Evolutionary conservation across 2,329 filamentous ascomycete genomes (phyloP).

Genomic region (Diaporthe sp.): DNA sequence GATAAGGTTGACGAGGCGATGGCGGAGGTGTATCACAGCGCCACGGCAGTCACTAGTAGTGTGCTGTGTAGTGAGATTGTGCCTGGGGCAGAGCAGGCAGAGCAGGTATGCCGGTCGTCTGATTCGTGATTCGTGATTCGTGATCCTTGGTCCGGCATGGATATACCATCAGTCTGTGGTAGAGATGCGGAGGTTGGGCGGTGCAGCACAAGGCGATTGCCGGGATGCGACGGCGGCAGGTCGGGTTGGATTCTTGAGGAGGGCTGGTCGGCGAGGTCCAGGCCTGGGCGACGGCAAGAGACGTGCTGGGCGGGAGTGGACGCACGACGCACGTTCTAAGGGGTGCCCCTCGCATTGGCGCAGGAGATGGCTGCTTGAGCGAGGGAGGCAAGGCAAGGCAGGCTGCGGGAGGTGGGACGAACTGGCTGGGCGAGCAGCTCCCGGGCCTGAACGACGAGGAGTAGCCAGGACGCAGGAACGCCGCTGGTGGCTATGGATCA

Average conservation of each 20-base stretch:
- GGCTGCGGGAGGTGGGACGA: conserved; percentile 14
- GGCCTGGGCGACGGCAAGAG: background rate
- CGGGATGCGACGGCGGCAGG: conserved; percentile 23
- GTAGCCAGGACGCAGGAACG: background rate
- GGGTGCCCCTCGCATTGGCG: conserved; percentile 26
- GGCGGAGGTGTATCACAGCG: background rate
- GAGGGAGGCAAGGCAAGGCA: no score
- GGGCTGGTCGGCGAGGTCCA: conserved; percentile 23
- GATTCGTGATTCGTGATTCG: conserved; percentile 28
- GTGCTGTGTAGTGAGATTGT: background rate
- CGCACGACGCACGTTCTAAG: conserved; percentile 24
- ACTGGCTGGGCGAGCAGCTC: conserved; percentile 5
- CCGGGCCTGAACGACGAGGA: conserved; percentile 13
- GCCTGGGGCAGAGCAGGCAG: background rate
- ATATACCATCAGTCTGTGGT: no score
- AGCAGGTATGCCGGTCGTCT: conserved; percentile 5
- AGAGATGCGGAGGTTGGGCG: conserved; percentile 18
- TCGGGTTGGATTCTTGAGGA: conserved; percentile 10
- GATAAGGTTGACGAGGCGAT: conserved; percentile 17
- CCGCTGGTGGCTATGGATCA: background rate
- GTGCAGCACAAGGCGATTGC: conserved; percentile 24
- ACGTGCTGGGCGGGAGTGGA: conserved; percentile 13
- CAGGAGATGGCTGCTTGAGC: conserved; percentile 21
- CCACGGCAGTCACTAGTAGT: background rate
- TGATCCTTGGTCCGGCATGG: conserved; percentile 18